Evolutionary conservation across 2,329 filamentous ascomycete species (phyloP).

Genomic region (Calycina herbarum): DNA sequence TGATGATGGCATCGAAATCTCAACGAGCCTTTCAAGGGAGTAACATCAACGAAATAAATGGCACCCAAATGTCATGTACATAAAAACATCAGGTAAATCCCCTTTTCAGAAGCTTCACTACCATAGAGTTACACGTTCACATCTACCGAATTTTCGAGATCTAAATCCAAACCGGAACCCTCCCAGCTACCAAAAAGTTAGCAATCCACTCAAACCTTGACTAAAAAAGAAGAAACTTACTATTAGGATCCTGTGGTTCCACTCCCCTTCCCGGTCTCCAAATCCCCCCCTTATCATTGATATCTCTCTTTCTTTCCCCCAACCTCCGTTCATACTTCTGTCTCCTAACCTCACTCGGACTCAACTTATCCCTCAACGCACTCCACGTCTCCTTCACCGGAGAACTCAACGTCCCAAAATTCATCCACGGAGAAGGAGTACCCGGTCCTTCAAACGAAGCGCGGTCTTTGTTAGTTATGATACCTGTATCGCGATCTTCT

Average conservation of each 20-base stretch:
- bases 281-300: background rate
- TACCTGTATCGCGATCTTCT: background rate
- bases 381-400: background rate
- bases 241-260: conserved; percentile 5
- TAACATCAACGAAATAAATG: no score
- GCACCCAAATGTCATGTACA: no score
- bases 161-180: background rate
- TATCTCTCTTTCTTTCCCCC: background rate
- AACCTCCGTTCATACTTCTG: background rate
- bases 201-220: background rate
- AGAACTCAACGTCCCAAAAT: background rate
- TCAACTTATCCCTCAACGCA: background rate
- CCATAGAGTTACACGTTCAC: background rate
- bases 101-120: no score
- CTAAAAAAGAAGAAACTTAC: background rate
- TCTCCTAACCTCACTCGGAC: background rate
- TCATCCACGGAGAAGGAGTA: background rate
- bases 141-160: background rate
- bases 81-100: background rate
- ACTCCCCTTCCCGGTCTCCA: background rate
- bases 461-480: background rate
- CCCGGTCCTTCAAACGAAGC: background rate
- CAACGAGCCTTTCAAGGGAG: no score
- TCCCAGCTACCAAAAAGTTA: background rate
- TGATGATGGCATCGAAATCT: no score